phyloP scores from a whole-genome alignment of 805 yeast species.

The Saccharomycopsis selenospora region DNA sequence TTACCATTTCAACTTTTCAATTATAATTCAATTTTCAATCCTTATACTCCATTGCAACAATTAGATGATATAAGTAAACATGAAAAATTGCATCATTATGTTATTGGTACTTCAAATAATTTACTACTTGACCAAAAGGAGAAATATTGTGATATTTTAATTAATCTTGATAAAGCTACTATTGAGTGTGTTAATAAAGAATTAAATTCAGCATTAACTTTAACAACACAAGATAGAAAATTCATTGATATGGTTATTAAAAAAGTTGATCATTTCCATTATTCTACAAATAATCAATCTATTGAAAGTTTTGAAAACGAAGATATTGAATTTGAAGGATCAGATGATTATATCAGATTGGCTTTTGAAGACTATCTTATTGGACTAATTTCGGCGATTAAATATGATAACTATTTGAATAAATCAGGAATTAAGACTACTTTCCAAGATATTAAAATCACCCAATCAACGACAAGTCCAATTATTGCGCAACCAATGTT shows the following conservation, averaged over 20 bases:
- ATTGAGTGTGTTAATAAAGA: conserved; percentile 40
- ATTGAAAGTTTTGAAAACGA: conserved; percentile 22
- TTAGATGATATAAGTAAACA: conserved; percentile 58
- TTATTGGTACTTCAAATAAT: conserved; percentile 86
- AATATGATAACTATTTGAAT: conserved; percentile 53
- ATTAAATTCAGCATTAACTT: conserved; percentile 38
- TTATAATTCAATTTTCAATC: conserved; percentile 81
- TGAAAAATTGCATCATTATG: conserved; percentile 49
- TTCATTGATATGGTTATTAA: conserved; percentile 57
- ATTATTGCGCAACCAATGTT: conserved; percentile 13
- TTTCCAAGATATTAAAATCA: conserved; percentile 28
- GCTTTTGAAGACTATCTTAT: conserved; percentile 87
- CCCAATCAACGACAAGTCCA: conserved; percentile 24
- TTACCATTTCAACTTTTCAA: conserved; percentile 83
- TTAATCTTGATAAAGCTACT: conserved; percentile 51
- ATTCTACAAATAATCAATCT: background rate
- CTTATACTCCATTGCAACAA: conserved; percentile 92
- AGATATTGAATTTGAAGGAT: conserved; percentile 43
- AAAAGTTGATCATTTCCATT: conserved; percentile 34
- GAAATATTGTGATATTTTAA: conserved; percentile 59
- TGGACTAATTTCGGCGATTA: conserved; percentile 64
- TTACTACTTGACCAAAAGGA: conserved; percentile 59
- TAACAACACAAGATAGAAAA: conserved; percentile 58
- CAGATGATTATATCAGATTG: conserved; percentile 82
- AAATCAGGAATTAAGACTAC: conserved; percentile 32